Evolutionary conservation across 352 stramenopile genomes (phyloP), one percentile per base, ranked within the genome.

Genomic region (Phytophthora pisi): DNA sequence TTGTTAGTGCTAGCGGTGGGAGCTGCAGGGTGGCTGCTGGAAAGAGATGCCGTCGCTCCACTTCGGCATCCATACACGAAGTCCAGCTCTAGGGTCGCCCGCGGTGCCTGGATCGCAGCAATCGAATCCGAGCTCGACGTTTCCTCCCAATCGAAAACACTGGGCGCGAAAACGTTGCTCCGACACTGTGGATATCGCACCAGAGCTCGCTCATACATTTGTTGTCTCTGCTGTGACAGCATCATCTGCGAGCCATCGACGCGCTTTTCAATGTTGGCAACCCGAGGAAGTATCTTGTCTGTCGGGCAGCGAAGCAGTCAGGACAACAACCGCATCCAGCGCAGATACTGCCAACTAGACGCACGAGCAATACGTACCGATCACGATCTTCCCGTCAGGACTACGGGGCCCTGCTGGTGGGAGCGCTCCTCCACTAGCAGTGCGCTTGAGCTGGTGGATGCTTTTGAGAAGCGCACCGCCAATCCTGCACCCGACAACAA

Each of bases 211-310:
- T 91, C 84, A 47, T 91, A 89, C 75, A 87, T 84, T 7, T 74
- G 64, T 43, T 91, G 82, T 45, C 85, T 88, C 36, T 90, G 80
- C 54, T 90, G 78, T 20, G 66, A 72, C 1, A 81, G 65, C 31
- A 86, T 55, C 18, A 74, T 56, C 28, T 85, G 72, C 16, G 82
- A 54, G 0, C 68, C 76, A 23, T 86, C 75, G 13, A 54, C 51
- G n/a, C 78, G 75, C 58, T 91, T 91, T 36, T 90, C 84, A 10
- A 92, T 92, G 54, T 83, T 77, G 4, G 84, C 84, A 20, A 92
- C 84, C 16, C 84, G 81, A 47, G 84, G 84, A 7, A 92, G 70
- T 51, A 86, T 80, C 66, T 90, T 91, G 55, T 89, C 84, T 92
- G 43, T 5, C 26, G 7, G 40, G 18, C 16, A 57, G 24, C 38